These are phyloP conservation scores for Thielaviopsis euricoi DNA, from an alignment of 2,329 filamentous ascomycete species.

Conservation along the genomic window DNA sequence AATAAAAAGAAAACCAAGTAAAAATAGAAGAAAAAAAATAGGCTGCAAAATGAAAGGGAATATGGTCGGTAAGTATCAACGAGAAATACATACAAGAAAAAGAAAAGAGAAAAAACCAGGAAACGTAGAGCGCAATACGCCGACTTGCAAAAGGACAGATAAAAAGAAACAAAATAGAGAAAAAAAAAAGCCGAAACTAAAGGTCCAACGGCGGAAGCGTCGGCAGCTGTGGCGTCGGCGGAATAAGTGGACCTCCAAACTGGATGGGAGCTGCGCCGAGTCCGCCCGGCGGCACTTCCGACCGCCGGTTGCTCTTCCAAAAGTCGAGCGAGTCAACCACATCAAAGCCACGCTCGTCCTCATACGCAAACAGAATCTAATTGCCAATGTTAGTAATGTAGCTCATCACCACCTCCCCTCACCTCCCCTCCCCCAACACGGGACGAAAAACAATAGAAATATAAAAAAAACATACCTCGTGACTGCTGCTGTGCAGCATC, in stretches of 20 bases:
- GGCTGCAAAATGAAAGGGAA: background rate
- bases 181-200: constrained; percentile 3
- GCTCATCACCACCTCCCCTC: too few relatives aligned
- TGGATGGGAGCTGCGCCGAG: constrained; percentile 1
- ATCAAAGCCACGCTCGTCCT: constrained; percentile 87
- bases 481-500: constrained; percentile 91
- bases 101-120: constrained; percentile 1
- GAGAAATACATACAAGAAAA: background rate
- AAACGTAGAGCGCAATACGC: background rate
- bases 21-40: background rate
- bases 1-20: background rate
- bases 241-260: background rate
- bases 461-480: constrained; percentile 48
- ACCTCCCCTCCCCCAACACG: background rate
- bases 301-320: constrained; percentile 56
- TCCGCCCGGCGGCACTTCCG: constrained; percentile 19
- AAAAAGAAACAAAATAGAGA: background rate
- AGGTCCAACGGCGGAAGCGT: constrained; percentile 9
- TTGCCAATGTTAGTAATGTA: too few relatives aligned
- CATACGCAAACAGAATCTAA: constrained; percentile 92
- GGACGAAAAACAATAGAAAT: background rate
- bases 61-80: background rate
- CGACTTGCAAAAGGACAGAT: background rate
- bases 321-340: constrained; percentile 92
- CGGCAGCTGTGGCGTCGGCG: constrained; percentile 3